A percentile compares a stretch with the other conserved stretches of the same genome.
phyloP scores from a whole-genome alignment of 345 rosid genomes.

The Murraya koenigii region DNA sequence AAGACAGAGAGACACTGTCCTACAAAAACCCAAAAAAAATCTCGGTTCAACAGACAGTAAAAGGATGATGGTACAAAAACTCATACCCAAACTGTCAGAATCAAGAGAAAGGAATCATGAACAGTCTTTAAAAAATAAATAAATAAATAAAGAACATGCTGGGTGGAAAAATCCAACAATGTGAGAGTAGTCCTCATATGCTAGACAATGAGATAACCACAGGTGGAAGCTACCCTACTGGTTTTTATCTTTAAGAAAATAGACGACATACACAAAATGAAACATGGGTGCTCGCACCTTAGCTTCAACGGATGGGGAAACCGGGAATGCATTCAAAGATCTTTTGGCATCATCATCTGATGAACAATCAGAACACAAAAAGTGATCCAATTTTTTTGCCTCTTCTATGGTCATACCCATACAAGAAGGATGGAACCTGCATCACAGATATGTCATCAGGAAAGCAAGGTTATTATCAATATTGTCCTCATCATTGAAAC shows the following conservation, averaged over 20 bases:
- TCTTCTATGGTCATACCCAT: slow-evolving; percentile 82
- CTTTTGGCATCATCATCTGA: slow-evolving; percentile 62
- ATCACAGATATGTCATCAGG: slow-evolving; percentile 20
- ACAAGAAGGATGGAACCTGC: slow-evolving; percentile 87
- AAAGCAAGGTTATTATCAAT: not conserved
- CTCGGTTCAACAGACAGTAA: not conserved
- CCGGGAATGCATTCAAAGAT: slow-evolving; percentile 43
- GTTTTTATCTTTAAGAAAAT: not conserved
- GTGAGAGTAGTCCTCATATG: not conserved
- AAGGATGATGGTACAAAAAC: not conserved
- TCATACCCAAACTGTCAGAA: not conserved
- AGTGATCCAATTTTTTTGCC: slow-evolving; percentile 76
- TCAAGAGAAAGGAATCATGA: not conserved
- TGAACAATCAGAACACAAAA: slow-evolving; percentile 69
- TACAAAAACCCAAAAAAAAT: not conserved
- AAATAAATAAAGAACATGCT: not conserved
- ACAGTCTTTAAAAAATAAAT: not conserved
- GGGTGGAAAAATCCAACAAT: not conserved
- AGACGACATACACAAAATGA: not conserved
- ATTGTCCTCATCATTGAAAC: not conserved
- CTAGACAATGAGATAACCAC: not conserved
- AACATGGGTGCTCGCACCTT: slow-evolving; percentile 39
- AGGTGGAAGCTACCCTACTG: not conserved
- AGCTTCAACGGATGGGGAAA: slow-evolving; percentile 52
- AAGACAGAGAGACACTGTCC: not conserved